Percentiles rank a stretch among this genome's conserved stretches.
Conservation (phyloP, 495 filamentous ascomycete species). For the Trichoderma asperelloides region DNA sequence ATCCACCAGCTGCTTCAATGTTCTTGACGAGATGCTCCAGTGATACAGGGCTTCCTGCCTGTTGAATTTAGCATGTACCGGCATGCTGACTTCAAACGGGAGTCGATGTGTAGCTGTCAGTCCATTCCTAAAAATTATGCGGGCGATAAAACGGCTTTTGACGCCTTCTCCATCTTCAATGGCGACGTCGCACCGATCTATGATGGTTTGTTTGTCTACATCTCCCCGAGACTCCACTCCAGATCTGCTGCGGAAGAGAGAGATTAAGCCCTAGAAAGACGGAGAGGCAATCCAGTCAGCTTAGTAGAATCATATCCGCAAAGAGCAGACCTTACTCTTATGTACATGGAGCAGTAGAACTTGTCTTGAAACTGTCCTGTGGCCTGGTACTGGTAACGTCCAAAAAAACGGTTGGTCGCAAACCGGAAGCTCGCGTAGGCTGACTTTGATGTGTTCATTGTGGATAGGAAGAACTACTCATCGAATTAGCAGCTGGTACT, state of each 20-base stretch:
- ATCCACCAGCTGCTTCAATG: constrained; percentile 75
- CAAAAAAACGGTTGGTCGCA: constrained; percentile 68
- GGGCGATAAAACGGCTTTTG: constrained; percentile 73
- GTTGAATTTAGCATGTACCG: constrained; percentile 85
- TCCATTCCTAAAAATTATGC: constrained; percentile 83
- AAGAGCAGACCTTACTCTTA: constrained; percentile 25
- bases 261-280: constrained; percentile 29
- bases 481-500: constrained; percentile 3
- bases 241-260: constrained; percentile 35
- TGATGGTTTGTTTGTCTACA: constrained; percentile 63
- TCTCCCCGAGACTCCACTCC: constrained; percentile 25
- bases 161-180: constrained; percentile 65
- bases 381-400: constrained; percentile 57
- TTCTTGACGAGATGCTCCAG: constrained; percentile 69
- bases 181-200: constrained; percentile 80
- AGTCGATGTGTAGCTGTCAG: constrained; percentile 85
- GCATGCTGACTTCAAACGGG: constrained; percentile 73
- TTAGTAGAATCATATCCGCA: too few species aligned
- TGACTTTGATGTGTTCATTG: constrained; percentile 87
- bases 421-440: constrained; percentile 80
- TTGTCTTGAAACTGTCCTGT: constrained; percentile 35
- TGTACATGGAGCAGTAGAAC: constrained; percentile 41
- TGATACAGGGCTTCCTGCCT: constrained; percentile 55
- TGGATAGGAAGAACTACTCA: constrained; percentile 64
- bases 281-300: neutral